Base-by-base conservation (phyloP, 345 rosid species). In the Abelmoschus esculentus region DNA sequence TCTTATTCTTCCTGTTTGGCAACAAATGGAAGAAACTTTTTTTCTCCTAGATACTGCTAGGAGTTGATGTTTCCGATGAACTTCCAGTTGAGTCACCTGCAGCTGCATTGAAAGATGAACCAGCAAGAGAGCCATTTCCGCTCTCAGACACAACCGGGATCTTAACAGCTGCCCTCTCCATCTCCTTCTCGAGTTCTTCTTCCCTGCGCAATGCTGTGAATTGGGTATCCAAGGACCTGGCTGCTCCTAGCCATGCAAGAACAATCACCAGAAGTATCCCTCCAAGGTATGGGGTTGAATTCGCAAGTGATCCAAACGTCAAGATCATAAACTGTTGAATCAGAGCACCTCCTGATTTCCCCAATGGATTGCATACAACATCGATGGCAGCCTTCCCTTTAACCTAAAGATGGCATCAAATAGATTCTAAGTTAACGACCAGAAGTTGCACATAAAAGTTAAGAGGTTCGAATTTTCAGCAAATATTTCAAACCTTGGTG, bases 241-340 rank as follows among this genome's bases (percentile, higher is more conserved):
- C 97, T 2, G 97, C 98, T 0, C 74, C 92, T 79, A 91, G 70
- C 98, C 98, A 93, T 15, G 90, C 91, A 26, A 85, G 72, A 62
- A 93, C 98, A 50, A 93, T 93, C 70, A 87, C 87, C 70, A 93
- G 74, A 46, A 93, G 85, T 68, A 90, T 65, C 62, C 88, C 90
- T 69, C 97, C 98, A 44, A 93, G 96, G 84, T 93, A 91, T n/a
- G 98, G 98, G 57, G 98, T 93, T 47, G 98, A 93, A 63, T 79
- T 93, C 0, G 98, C 97, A 7, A 91, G 97, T 5, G 98, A 93
- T 11, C 98, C 98, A 4, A 93, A 93, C 42, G 88, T 89, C 53
- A 93, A 83, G 86, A 93, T 93, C 98, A 93, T 93, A 70, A 93
- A 91, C 81, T 93, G 98, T 76, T 91, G 97, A 78, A 93, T 93